phyloP scores from a whole-genome alignment of 2,329 filamentous ascomycete species.

The Sporothrix pseudoabietina region DNA sequence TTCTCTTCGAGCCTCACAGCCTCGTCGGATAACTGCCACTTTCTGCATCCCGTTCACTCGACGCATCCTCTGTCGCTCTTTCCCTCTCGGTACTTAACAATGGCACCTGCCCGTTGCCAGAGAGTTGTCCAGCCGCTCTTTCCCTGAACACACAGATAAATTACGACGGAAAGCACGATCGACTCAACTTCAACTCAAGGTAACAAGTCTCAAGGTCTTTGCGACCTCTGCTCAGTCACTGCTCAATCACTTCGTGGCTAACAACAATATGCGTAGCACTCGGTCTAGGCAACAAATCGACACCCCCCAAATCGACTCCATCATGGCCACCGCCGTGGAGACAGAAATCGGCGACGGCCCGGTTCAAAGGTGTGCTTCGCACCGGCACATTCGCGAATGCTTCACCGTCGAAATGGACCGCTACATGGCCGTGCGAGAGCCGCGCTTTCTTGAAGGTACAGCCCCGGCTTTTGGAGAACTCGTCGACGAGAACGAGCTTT shows the following conservation, averaged over 20 bases:
- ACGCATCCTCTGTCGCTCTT: neutral
- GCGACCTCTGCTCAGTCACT: too few relatives aligned
- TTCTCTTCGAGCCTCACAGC: neutral
- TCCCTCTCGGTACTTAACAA: neutral
- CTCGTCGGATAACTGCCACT: neutral
- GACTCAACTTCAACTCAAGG: too few relatives aligned
- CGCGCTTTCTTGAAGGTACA: neutral
- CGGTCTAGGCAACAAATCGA: neutral
- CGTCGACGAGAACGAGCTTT: neutral
- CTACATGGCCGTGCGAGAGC: neutral
- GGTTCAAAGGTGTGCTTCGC: neutral
- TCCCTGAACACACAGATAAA: neutral
- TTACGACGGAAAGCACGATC: too few relatives aligned
- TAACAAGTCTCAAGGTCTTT: too few relatives aligned
- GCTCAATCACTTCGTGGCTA: too few relatives aligned
- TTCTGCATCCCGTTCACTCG: neutral
- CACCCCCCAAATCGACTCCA: neutral
- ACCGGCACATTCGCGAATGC: neutral
- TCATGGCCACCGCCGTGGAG: neutral
- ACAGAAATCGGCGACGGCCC: neutral
- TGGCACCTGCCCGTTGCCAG: neutral
- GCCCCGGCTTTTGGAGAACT: neutral
- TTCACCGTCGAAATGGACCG: constrained; percentile 3
- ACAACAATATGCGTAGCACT: too few relatives aligned
- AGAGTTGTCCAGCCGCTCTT: neutral